phyloP scores from a whole-genome alignment of 768 basidiomycete genomes.

The Lentinus tigrinus region DNA sequence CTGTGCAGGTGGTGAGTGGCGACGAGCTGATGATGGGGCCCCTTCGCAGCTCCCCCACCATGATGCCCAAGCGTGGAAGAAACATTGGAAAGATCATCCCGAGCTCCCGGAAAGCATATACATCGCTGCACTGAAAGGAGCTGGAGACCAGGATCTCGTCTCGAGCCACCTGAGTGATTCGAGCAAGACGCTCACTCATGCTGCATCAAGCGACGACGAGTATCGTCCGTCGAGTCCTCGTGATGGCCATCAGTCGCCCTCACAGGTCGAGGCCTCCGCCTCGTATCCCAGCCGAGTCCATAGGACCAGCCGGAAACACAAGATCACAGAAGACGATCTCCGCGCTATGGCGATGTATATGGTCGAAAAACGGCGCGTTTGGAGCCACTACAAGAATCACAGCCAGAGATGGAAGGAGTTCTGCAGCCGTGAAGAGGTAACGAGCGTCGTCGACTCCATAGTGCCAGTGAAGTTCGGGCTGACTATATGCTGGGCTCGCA shows the following conservation, averaged over 20 bases:
- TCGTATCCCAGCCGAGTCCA: neutral
- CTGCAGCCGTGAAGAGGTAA: neutral
- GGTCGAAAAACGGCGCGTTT: neutral
- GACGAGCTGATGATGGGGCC: no score
- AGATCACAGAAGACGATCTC: neutral
- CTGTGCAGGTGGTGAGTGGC: neutral
- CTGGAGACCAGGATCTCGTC: neutral
- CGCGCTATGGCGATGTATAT: neutral
- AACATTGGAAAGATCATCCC: conserved; percentile 4
- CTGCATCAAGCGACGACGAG: neutral
- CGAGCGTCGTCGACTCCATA: neutral
- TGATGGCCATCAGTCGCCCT: neutral
- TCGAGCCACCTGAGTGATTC: neutral
- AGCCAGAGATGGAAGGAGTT: neutral
- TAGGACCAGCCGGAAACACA: no score
- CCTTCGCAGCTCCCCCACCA: neutral
- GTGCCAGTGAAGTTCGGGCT: neutral
- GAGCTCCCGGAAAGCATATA: neutral
- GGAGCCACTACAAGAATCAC: neutral
- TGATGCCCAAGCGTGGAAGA: conserved; percentile 1
- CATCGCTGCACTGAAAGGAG: neutral
- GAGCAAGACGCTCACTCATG: neutral
- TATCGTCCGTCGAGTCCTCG: neutral
- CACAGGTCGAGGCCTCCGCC: neutral
- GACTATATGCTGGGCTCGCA: neutral